A percentile compares a stretch with the other conserved stretches of the same genome.
phyloP scores from a whole-genome alignment of 2,329 filamentous ascomycete genomes.

The Blastomyces gilchristii region DNA sequence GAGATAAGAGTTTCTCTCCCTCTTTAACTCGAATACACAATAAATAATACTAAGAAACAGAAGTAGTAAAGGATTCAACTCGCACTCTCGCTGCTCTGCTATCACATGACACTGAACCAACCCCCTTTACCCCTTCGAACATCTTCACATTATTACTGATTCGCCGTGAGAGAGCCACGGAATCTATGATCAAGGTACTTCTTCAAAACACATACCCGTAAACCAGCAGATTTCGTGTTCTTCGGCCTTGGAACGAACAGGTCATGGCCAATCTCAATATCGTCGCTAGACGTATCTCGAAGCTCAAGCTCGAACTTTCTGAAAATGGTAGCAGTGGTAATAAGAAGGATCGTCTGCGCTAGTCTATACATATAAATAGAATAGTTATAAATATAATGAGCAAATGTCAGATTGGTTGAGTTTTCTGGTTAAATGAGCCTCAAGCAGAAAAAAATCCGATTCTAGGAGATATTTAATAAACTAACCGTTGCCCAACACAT shows the following conservation, averaged over 20 bases:
- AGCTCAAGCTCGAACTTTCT: constrained; percentile 13
- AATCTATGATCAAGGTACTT: too few relatives aligned
- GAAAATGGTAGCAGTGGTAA: constrained; percentile 11
- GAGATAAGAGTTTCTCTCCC: too few relatives aligned
- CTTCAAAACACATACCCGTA: not conserved
- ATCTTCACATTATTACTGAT: too few relatives aligned
- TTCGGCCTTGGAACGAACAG: constrained; percentile 13
- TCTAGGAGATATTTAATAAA: not conserved
- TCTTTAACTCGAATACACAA: too few relatives aligned
- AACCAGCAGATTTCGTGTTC: constrained; percentile 4
- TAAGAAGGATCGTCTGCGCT: constrained; percentile 14
- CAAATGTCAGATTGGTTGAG: not conserved
- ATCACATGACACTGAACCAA: too few relatives aligned
- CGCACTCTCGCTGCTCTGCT: too few relatives aligned
- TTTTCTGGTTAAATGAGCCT: not conserved
- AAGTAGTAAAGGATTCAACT: too few relatives aligned
- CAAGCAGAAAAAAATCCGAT: not conserved
- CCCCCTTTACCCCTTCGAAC: too few relatives aligned
- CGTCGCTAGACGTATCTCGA: constrained; percentile 14
- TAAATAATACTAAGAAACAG: too few relatives aligned
- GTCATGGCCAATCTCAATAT: constrained; percentile 16
- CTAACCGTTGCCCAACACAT: constrained; percentile 20
- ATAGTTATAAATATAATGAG: not conserved
- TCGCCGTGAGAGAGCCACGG: too few relatives aligned
- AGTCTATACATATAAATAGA: constrained; percentile 10